A percentile compares a stretch with the other conserved stretches of the same genome.
phyloP scores from a whole-genome alignment of 2,329 filamentous ascomycete genomes.

The Cladosporium oxysporum region DNA sequence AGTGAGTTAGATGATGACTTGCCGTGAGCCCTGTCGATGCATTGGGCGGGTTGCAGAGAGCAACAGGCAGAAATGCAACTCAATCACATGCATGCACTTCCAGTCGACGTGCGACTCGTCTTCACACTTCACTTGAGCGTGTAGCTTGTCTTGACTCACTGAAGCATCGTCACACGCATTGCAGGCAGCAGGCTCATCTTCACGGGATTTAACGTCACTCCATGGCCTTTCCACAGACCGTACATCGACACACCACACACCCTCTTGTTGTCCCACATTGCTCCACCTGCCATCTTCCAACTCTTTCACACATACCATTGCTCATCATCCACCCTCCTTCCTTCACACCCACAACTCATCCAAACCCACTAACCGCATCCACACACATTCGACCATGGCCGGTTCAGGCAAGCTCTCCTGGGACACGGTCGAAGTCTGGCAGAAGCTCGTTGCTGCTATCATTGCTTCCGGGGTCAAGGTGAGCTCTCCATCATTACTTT shows the following conservation, averaged over 20 bases:
- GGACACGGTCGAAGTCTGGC: constrained; percentile 23
- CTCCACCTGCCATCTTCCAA: background rate
- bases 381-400: constrained; percentile 2
- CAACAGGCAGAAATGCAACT: constrained; percentile 18
- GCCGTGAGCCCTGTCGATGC: background rate
- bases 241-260: background rate
- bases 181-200: background rate
- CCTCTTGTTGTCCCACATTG: background rate
- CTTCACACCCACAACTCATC: background rate
- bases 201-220: constrained; percentile 5
- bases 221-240: background rate
- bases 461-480: constrained; percentile 42
- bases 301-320: background rate
- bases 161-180: background rate
- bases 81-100: background rate
- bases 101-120: background rate
- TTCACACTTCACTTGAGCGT: constrained; percentile 8
- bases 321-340: background rate
- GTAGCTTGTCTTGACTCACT: background rate
- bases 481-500: background rate
- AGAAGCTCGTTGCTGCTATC: constrained; percentile 45
- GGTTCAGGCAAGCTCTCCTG: constrained; percentile 15
- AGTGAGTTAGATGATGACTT: background rate
- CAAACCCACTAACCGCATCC: background rate
- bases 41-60: constrained; percentile 9